Percentiles rank a stretch among this genome's conserved stretches.
These are phyloP conservation scores for Hydnomerulius pinastri DNA, from an alignment of 768 basidiomycete species.

Conservation along the genomic window DNA sequence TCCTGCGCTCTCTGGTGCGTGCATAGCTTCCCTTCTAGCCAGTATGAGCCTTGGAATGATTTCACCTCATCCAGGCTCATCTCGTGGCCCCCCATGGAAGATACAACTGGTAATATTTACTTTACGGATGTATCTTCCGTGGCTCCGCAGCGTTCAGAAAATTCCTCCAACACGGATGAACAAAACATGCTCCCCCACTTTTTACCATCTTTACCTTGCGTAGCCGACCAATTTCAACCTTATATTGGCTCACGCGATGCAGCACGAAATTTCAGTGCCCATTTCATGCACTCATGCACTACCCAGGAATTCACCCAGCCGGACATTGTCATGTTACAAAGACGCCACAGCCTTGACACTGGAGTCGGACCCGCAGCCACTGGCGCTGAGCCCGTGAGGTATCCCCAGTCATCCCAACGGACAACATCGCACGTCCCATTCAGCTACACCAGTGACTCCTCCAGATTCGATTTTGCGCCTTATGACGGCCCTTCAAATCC, in stretches of 20 bases:
- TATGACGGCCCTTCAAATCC: constrained; percentile 12
- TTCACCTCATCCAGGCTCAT: constrained; percentile 8
- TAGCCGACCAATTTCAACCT: constrained; percentile 10
- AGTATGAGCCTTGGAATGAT: constrained; percentile 24
- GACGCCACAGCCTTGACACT: constrained; percentile 11
- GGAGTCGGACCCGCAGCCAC: not conserved
- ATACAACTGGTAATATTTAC: constrained; percentile 17
- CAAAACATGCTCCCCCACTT: constrained; percentile 20
- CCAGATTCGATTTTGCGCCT: constrained; percentile 11
- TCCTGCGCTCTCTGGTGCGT: constrained; percentile 23
- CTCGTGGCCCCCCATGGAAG: constrained; percentile 19
- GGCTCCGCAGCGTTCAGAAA: constrained; percentile 8
- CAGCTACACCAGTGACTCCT: constrained; percentile 13
- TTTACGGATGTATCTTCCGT: constrained; percentile 13
- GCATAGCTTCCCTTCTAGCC: constrained; percentile 5
- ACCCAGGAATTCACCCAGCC: constrained; percentile 23
- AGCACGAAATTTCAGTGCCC: constrained; percentile 31
- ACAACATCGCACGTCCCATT: constrained; percentile 25
- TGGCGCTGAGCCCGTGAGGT: constrained; percentile 9
- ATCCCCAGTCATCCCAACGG: constrained; percentile 35
- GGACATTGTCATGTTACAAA: constrained; percentile 28
- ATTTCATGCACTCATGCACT: constrained; percentile 30
- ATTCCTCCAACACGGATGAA: constrained; percentile 14
- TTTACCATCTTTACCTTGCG: constrained; percentile 13
- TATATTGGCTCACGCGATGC: constrained; percentile 15